Base-by-base conservation (phyloP, 164 flowering plant species). In the Cinnamomum micranthum region DNA sequence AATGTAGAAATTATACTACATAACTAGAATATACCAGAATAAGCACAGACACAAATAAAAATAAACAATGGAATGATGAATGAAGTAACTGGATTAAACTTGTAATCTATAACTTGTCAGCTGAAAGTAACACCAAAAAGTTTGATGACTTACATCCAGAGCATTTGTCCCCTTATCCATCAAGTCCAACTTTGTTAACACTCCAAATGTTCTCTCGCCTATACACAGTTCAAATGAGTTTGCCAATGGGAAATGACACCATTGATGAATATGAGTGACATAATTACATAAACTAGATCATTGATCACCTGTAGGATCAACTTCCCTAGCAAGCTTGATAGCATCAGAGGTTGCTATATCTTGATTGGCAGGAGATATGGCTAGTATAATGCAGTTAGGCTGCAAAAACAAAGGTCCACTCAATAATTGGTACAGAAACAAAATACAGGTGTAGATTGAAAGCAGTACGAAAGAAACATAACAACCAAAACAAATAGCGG, bases 121-220 rank as follows among this genome's bases (percentile, higher is more conserved):
- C 25, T 64, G 33, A 23, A 11, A 64, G 67, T 13, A 24, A 64
- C 22, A 64, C 28, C 15, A 64, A n/a, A 10, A 25, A 64, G 24
- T 23, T 47, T 4, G 3, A 58, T 47, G 19, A 74, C 90, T 88
- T 78, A 89, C 92, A 70, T 89, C 92, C 77, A 89, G 86, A 27
- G 92, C 92, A 84, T 89, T 77, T 62, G 92, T 89, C 63, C 92
- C 92, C 83, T 87, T 79, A 84, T 89, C 92, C 92, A 89, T 89
- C 73, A 89, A 87, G 81, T 89, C 92, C 77, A 89, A 83, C 80
- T 89, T 89, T 2, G 92, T 89, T 77, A 89, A 74, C 77, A 89
- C 92, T 55, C 92, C 92, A 81, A 89, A 85, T 71, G 92, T 89
- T 78, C 92, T 85, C 77, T 89, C 91, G 59, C 92, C 92, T 89